Evolutionary conservation across 1,284 basidiomycete genomes (phyloP).

Genomic region (Schizophyllum amplum): DNA sequence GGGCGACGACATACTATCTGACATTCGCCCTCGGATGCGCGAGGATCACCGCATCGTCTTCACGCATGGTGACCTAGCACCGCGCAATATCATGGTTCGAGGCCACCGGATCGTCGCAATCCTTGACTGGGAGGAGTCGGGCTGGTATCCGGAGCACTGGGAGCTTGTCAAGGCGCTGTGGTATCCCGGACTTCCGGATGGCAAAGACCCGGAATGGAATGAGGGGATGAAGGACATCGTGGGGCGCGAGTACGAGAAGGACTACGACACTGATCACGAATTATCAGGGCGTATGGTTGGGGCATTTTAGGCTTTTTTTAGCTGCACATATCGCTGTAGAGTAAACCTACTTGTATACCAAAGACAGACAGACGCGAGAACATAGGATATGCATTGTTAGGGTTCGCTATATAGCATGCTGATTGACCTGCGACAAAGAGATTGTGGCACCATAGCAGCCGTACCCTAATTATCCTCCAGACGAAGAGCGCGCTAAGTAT

Average conservation of each 20-base stretch:
- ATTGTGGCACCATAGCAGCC: no score
- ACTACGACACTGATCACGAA: not conserved
- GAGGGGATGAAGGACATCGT: no score
- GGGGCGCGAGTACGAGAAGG: not conserved
- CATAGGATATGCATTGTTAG: no score
- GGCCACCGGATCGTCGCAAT: conserved; percentile 11
- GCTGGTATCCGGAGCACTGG: conserved; percentile 14
- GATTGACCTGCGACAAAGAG: no score
- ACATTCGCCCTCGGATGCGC: not conserved
- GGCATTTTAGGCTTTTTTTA: not conserved
- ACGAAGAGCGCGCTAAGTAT: no score
- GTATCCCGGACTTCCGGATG: not conserved
- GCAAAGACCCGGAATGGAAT: not conserved
- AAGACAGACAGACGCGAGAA: not conserved
- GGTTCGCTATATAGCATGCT: no score
- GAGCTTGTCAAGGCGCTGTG: conserved; percentile 5
- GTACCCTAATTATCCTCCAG: no score
- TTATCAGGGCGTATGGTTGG: not conserved
- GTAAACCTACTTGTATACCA: not conserved
- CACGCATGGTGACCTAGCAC: no score
- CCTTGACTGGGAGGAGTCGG: conserved; percentile 15
- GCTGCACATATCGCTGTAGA: not conserved
- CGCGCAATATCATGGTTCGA: conserved; percentile 1
- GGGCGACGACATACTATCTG: not conserved
- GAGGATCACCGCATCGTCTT: not conserved